Percentiles rank a stretch among this genome's conserved stretches.
Conservation (phyloP, 768 basidiomycete genomes). For the Leccinum boreale region DNA sequence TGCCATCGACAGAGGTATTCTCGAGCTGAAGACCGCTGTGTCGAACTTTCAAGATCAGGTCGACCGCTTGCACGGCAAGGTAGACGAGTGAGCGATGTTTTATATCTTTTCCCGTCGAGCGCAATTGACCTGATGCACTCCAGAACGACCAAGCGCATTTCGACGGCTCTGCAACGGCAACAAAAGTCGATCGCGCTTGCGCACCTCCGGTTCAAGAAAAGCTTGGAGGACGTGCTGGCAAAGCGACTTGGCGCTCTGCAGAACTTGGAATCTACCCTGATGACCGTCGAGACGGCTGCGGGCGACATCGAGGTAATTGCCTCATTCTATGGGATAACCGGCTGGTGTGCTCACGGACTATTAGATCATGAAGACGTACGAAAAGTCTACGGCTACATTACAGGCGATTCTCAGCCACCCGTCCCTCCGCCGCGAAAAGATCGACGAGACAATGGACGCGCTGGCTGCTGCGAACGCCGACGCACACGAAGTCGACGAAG, state of each 20-base stretch:
- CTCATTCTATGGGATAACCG: neutral
- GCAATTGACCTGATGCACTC: neutral
- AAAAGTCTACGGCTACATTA: conserved; percentile 78
- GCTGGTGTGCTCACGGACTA: neutral
- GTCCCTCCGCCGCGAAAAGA: conserved; percentile 67
- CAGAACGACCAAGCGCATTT: conserved; percentile 68
- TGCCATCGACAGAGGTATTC: conserved; percentile 76
- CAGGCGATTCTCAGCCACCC: conserved; percentile 76
- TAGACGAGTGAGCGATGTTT: conserved; percentile 56
- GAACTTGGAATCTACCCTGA: conserved; percentile 71
- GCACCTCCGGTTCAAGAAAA: conserved; percentile 78
- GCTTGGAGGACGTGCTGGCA: conserved; percentile 69
- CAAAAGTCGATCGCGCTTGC: conserved; percentile 73
- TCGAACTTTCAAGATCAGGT: conserved; percentile 66
- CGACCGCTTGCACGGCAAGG: conserved; percentile 61
- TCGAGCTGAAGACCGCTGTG: conserved; percentile 76
- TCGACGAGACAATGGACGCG: conserved; percentile 86
- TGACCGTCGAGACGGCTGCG: conserved; percentile 85
- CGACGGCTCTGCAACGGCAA: conserved; percentile 60
- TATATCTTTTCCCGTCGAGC: neutral
- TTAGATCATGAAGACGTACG: conserved; percentile 84
- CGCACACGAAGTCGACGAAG: conserved; percentile 78
- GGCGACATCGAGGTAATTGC: conserved; percentile 76
- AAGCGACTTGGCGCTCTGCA: conserved; percentile 75
- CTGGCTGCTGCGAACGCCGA: conserved; percentile 81